Conservation (phyloP, 148 eudicot genomes). For the Gaultheria prostrata region DNA sequence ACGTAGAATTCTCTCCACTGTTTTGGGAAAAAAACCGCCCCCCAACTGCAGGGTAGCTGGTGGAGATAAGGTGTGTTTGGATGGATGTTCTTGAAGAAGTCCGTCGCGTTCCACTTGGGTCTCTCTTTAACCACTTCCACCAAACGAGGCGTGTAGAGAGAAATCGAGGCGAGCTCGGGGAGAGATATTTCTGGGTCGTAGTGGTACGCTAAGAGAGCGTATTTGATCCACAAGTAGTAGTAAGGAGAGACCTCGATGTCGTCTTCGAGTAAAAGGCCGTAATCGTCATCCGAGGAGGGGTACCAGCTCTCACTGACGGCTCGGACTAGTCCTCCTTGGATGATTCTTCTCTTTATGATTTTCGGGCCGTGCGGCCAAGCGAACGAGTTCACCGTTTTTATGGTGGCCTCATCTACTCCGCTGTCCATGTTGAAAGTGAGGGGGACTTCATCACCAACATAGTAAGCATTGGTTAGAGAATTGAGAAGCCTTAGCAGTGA, state of each 20-base stretch:
- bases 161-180: conserved; percentile 79
- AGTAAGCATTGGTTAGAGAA: conserved; percentile 69
- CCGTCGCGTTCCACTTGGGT: conserved; percentile 89
- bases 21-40: conserved; percentile 91
- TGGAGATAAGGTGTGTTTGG: conserved; percentile 97
- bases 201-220: conserved; percentile 77
- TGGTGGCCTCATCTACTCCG: conserved; percentile 72
- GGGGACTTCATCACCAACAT: conserved; percentile 76
- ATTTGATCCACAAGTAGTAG: conserved; percentile 89
- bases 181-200: conserved; percentile 83
- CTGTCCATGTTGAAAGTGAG: conserved; percentile 90
- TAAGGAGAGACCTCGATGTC: conserved; percentile 95
- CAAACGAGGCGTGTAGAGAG: conserved; percentile 88
- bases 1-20: conserved; percentile 96
- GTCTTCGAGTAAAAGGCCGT: conserved; percentile 81
- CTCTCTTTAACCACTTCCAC: conserved; percentile 92
- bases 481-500: conserved; percentile 75
- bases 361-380: conserved; percentile 84
- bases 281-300: conserved; percentile 84
- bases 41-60: conserved; percentile 96
- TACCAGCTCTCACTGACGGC: conserved; percentile 99
- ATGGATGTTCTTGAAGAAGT: conserved; percentile 69
- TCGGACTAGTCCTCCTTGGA: conserved; percentile 92
- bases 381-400: conserved; percentile 56
- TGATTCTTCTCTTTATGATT: conserved; percentile 66